Base-by-base conservation (phyloP, 202 grass and related monocot species). In the Zoysia matrella region DNA sequence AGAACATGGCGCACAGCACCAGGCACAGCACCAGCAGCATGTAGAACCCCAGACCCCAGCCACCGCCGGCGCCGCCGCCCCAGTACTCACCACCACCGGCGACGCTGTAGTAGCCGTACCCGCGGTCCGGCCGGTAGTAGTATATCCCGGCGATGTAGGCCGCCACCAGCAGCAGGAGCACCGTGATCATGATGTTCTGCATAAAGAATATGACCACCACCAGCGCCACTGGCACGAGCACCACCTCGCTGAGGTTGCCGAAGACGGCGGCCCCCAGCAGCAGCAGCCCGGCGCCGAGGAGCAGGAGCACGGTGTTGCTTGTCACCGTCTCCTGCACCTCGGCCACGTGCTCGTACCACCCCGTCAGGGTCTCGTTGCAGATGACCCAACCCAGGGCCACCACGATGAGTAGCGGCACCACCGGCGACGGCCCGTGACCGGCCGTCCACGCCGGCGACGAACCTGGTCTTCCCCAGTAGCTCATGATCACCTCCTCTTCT, bases 351-450 rank as follows among this genome's bases (percentile, higher is more conserved):
- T 84, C 85, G 10, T 96, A 93, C 67, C 87, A 88, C 15, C 11
- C 85, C 54, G 39, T 62, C 41, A 99, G 65, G 30, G 78, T 65
- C 77, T 94, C 83, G 48, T 85, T 86, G 66, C 41, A 99, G 83
- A 94, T 76, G 71, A 94, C 81, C 89, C 84, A 87, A 3, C 76
- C 67, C n/a, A 99, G 72, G 10, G 77, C 93, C 78, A 82, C 47
- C 9, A 96, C 85, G 36, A 96, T 22, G 53, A 92, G 76, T 58
- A 94, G 79, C 45, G 93, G 91, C 76, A 92, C 83, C 56, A 99
- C 68, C 47, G 93, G 93, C 70, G 96, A 99, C 14, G 96, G 93
- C 1, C 96, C 92, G 11, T 69, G 87, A 67, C 8, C 71, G 4
- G 49, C 52, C 39, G 49, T 74, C 54, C 74, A 77, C 15, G 78